Evolutionary conservation across 2,329 filamentous ascomycete species (phyloP).

Genomic region (Microsporum audouinii): DNA sequence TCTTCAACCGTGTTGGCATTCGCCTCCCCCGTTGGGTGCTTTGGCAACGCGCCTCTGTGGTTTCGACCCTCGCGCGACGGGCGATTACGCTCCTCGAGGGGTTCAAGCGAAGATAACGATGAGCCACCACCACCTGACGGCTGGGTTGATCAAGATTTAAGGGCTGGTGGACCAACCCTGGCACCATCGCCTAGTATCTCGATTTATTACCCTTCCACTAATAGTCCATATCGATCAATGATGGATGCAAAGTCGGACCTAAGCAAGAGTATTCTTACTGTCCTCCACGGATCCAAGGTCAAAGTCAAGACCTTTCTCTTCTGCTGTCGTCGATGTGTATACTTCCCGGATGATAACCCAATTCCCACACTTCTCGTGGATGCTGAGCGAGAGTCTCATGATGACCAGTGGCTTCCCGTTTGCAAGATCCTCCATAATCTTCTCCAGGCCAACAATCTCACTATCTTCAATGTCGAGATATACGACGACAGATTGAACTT

Average conservation of each 20-base stretch:
- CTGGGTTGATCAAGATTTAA: background rate
- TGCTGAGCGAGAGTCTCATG: background rate
- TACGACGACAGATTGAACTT: background rate
- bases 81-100: background rate
- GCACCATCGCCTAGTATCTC: background rate
- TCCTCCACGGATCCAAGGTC: background rate
- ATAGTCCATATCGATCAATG: background rate
- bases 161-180: background rate
- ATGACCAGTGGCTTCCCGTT: background rate
- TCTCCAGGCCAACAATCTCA: background rate
- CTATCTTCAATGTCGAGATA: conserved; percentile 2
- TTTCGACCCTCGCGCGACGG: background rate
- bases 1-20: background rate
- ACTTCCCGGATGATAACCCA: background rate
- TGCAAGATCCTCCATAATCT: background rate
- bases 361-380: background rate
- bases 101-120: background rate
- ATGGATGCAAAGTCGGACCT: background rate
- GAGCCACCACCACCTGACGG: background rate
- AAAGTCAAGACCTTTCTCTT: background rate
- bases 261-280: background rate
- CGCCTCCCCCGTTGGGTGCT: background rate
- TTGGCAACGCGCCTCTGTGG: background rate
- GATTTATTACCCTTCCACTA: background rate
- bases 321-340: background rate